Base-by-base conservation (phyloP, 208 protist genomes). In the Balamuthia mandrillaris region DNA sequence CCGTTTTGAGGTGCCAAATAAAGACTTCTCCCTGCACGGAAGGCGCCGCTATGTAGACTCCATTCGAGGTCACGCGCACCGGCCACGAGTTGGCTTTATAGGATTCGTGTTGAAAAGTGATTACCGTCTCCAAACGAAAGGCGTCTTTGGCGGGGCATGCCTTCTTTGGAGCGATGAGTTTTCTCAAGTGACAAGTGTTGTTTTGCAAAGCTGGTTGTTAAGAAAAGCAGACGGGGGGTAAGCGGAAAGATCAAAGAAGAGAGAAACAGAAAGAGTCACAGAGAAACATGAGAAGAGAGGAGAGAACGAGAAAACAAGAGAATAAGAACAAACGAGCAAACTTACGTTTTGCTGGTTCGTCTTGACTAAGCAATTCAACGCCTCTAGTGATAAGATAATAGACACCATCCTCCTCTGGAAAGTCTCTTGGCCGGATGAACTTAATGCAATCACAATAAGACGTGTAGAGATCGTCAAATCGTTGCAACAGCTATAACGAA, bases 31-130 rank as follows among this genome's bases (percentile, higher is more conserved):
- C 75, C 52, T 83, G 75, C 35, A 56, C 49, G n/a, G 49, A 56
- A 56, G 49, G 49, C 18, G 49, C 49, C 49, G 63, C 74, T 16
- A 83, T n/a, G 37, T 83, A 83, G 24, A 49, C 52, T 3, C 75
- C 75, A 54, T 83, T 83, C 29, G 54, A 68, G 3, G 54, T 52
- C 41, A 83, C 52, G 41, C 51, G 75, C 14, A 37, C 52, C 16
- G 75, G 75, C 75, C 75, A 83, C 37, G 75, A 83, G 21, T 83
- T 83, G 75, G 75, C 75, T 52, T 56, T 56, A 37, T 65, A 82
- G 37, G 41, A 42, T 0, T 35, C 16, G 24, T 83, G 14, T 29
- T 49, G 51, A 21, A 83, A 83, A 5, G 75, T 83, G 31, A 37
- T 35, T 21, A 83, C 75, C n/a, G 52, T 0, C 41, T 83, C 75